Base-by-base conservation (phyloP, 768 basidiomycete species). In the Mycena chlorophos region DNA sequence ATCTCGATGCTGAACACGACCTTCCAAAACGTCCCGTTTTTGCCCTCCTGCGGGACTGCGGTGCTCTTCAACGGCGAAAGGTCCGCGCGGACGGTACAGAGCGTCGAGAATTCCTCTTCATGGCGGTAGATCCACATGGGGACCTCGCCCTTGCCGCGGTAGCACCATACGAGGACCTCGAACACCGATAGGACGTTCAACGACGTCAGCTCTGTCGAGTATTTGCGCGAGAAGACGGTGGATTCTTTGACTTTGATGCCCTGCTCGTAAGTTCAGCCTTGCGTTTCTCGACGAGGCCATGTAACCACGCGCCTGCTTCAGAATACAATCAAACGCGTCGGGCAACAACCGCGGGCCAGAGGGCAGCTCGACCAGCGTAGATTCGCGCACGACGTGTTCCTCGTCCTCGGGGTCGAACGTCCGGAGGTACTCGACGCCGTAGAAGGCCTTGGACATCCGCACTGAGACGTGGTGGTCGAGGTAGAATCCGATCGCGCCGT, bases 141-240 rank as follows among this genome's bases (percentile, higher is more conserved):
- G 29, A 86, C 73, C 5, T 70, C 74, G 59, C 86, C 82, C 42
- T 86, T 86, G n/a, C 89, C 88, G 64, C 89, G 76, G 69, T 82
- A 91, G 66, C 89, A 91, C 89, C 89, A 91, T 61, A 91, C 80
- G 68, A 91, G 88, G 25, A 91, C 88, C 66, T 91, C 89, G 60
- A 91, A 91, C 17, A 90, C 86, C 14, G 86, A 88, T 4, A 90
- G 75, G 62, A 88, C 86, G 3, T 84, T 82, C 27, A 91, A 67
- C 58, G 81, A 89, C 8, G 89, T 91, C 31, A 91, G 78, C 66
- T 91, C 89, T 0, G 89, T 91, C 65, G 86, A 88, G 69, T 91
- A 90, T 65, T 91, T 91, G 51, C 89, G 77, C 52, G 84, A 86
- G 66, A 91, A 90, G 14, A 90, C 88, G 0, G 83, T 90, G 20